Percentiles rank a stretch among this genome's conserved stretches.
Evolutionary conservation across 768 basidiomycete species (phyloP).

Genomic region (Grammothele lineata): DNA sequence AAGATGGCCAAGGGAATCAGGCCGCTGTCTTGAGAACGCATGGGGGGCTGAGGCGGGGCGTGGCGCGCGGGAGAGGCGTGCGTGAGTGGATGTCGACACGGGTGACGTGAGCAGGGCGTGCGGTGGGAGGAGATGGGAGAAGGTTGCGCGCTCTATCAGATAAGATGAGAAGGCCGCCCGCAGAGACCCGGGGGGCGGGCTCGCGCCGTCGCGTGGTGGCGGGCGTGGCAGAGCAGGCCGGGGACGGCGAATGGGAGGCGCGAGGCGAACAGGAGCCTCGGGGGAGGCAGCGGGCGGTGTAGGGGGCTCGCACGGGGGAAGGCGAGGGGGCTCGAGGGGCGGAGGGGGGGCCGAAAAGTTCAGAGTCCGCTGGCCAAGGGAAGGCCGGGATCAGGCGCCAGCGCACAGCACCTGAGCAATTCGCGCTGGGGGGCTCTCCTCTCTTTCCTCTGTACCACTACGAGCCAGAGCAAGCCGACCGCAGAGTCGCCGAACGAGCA

Average conservation of each 20-base stretch:
- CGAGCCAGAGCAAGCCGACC: not conserved
- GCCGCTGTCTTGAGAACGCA: conserved; percentile 11
- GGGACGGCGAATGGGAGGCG: not conserved
- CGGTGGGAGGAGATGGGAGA: not conserved
- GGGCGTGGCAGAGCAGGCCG: not conserved
- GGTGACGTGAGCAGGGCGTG: not conserved
- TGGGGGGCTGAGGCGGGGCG: not conserved
- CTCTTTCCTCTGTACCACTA: not conserved
- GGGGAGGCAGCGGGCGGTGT: not conserved
- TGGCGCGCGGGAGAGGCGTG: no score
- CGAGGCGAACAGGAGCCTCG: not conserved
- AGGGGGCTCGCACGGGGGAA: not conserved
- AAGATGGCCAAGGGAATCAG: conserved; percentile 38
- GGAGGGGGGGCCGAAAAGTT: not conserved
- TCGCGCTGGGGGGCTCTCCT: not conserved
- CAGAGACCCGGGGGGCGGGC: no score
- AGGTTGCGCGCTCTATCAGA: conserved; percentile 6
- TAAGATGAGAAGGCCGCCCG: conserved; percentile 15
- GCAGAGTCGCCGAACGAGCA: not conserved
- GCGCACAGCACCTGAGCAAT: not conserved
- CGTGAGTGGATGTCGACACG: no score
- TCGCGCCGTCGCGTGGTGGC: not conserved
- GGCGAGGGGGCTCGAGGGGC: not conserved
- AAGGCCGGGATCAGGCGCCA: not conserved
- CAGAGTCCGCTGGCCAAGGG: not conserved